phyloP scores from a whole-genome alignment of 495 filamentous ascomycete species.

The Aspergillus cavernicola region DNA sequence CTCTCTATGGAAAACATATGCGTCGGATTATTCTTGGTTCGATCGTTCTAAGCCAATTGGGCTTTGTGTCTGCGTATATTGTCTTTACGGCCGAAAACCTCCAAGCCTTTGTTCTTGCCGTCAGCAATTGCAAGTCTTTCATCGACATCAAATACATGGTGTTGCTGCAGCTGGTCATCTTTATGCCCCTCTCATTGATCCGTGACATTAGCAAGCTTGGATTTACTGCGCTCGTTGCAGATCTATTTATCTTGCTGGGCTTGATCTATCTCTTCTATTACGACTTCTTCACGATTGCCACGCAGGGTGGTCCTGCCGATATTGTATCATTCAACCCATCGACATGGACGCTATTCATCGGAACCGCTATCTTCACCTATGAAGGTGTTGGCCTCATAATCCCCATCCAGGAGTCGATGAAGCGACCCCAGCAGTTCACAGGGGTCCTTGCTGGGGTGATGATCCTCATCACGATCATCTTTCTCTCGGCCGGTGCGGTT shows the following conservation, averaged over 20 bases:
- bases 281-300: constrained; percentile 78
- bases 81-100: constrained; percentile 96
- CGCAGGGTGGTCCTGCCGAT: constrained; percentile 74
- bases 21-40: constrained; percentile 80
- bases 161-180: constrained; percentile 86
- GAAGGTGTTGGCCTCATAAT: constrained; percentile 98
- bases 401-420: constrained; percentile 97
- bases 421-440: constrained; percentile 80
- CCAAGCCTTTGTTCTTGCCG: constrained; percentile 84
- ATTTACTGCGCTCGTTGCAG: constrained; percentile 85
- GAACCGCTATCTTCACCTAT: constrained; percentile 98
- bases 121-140: constrained; percentile 73
- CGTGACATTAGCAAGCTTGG: constrained; percentile 94
- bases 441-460: constrained; percentile 82
- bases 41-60: constrained; percentile 90
- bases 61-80: constrained; percentile 96
- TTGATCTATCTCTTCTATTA: constrained; percentile 95
- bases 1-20: constrained; percentile 89
- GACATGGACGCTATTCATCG: constrained; percentile 95
- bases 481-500: constrained; percentile 84
- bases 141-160: constrained; percentile 88
- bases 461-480: constrained; percentile 89
- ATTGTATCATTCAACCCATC: constrained; percentile 80
- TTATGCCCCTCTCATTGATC: constrained; percentile 87
- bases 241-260: constrained; percentile 89